Base-by-base conservation (phyloP, 768 basidiomycete genomes). In the Podaxis sp. region DNA sequence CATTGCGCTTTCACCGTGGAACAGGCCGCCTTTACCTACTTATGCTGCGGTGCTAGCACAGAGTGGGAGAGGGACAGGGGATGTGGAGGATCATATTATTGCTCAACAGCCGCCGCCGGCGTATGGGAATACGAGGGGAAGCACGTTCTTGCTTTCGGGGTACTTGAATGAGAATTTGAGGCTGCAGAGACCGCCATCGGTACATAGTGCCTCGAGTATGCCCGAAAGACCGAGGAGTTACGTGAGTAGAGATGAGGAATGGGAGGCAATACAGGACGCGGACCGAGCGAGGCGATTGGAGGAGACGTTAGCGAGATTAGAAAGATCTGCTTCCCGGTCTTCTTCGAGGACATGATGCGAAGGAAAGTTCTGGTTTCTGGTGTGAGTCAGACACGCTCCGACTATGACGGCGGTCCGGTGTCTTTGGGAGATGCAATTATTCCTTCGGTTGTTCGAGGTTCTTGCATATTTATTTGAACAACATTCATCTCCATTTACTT, bases 51-150 rank as follows among this genome's bases (percentile, higher is more conserved):
- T 85, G 2, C 76, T 92, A n/a, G 82, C 84, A 7, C 82, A 88
- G 65, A 85, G 84, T 70, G 88, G 89, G 13, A 80, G 77, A 13
- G 88, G 87, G 39, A 90, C 90, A 3, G 89, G 89, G 46, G 89
- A 91, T 71, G 88, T 89, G 28, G 90, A 91, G 67, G 89, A 90
- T 71, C 77, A 84, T 68, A 71, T 82, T 40, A 91, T 90, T 62
- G 89, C 88, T 2, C 80, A 78, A 19, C 80, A 85, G 3, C 89
- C 90, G 1, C 90, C 90, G 6, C 90, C 90, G 9, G 87, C 87
- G n/a, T 91, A 91, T 70, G 89, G 90, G 24, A 81, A 89, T 67
- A 88, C 87, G 19, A 81, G 89, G 53, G 88, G 87, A 39, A 89
- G 87, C 74, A 87, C 80, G 19, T 77, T 90, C 49, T 68, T 90